Conservation (phyloP, 495 filamentous ascomycete genomes). For the Margaritispora aquatica region DNA sequence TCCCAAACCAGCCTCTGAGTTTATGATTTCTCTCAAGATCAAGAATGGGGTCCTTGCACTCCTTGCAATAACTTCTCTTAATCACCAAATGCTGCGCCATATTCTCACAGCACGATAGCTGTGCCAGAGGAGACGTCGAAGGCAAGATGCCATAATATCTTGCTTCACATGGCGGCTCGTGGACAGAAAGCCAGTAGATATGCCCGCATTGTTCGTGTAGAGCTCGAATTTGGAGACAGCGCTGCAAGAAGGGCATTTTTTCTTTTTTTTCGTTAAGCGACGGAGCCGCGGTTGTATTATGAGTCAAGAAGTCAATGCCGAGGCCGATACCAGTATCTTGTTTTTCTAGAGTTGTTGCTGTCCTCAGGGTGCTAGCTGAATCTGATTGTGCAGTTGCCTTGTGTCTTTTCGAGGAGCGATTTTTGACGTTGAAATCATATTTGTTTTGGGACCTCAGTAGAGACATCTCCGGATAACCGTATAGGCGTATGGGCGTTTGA, state of each 20-base stretch:
- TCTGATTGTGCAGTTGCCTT: background rate
- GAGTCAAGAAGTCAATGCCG: background rate
- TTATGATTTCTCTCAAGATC: background rate
- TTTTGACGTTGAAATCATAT: background rate
- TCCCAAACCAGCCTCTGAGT: no score
- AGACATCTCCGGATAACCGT: no score
- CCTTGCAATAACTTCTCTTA: background rate
- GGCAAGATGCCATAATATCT: background rate
- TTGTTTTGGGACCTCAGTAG: no score
- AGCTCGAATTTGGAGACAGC: background rate
- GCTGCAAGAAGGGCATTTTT: background rate
- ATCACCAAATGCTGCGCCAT: background rate
- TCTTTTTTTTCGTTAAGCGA: no score
- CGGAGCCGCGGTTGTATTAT: background rate
- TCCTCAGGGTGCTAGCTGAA: background rate
- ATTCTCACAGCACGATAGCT: background rate
- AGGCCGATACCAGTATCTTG: background rate
- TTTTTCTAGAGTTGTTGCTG: background rate
- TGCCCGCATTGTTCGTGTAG: slow-evolving; percentile 6
- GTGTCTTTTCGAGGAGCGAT: background rate
- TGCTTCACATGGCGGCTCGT: background rate
- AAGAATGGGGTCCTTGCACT: background rate
- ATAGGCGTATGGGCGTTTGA: no score
- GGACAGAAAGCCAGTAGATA: background rate
- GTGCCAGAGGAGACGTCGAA: background rate